These are phyloP conservation scores for Scheffersomyces titani DNA, from an alignment of 1,139 yeast genomes.

Conservation along the genomic window DNA sequence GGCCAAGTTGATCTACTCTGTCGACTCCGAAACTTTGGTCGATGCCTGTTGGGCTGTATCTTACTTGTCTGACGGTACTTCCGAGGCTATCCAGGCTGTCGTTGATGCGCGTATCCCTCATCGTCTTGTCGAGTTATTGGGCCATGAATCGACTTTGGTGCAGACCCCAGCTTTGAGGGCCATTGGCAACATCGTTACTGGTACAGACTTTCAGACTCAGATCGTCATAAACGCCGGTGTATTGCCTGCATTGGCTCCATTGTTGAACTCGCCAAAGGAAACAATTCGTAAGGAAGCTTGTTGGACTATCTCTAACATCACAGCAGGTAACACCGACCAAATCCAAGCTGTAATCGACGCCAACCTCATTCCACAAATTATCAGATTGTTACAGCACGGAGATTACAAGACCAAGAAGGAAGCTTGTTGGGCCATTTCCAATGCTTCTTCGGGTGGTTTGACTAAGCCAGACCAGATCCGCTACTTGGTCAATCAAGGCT, in stretches of 20 bases:
- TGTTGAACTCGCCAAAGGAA: slow-evolving; percentile 84
- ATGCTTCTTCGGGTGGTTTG: slow-evolving; percentile 95
- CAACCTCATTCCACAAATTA: slow-evolving; percentile 89
- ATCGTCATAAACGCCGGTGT: slow-evolving; percentile 93
- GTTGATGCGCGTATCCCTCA: slow-evolving; percentile 95
- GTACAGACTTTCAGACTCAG: slow-evolving; percentile 94
- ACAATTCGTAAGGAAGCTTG: slow-evolving; percentile 96
- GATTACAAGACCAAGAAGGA: slow-evolving; percentile 97
- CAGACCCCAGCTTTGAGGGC: slow-evolving; percentile 98
- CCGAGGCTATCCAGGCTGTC: slow-evolving; percentile 94
- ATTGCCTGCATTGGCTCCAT: slow-evolving; percentile 77
- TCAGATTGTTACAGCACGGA: slow-evolving; percentile 76
- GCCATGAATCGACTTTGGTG: slow-evolving; percentile 80
- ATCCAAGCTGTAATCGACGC: slow-evolving; percentile 96
- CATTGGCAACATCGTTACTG: slow-evolving; percentile 96
- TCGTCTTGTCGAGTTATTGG: slow-evolving; percentile 85
- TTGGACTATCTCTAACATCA: slow-evolving; percentile 97
- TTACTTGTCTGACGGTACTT: slow-evolving; percentile 88
- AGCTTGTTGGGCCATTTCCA: slow-evolving; percentile 99
- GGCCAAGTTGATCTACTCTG: slow-evolving; percentile 85
- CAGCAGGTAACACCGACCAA: slow-evolving; percentile 95
- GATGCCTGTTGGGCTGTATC: slow-evolving; percentile 99
- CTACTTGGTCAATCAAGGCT: slow-evolving; percentile 90
- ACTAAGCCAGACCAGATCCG: slow-evolving; percentile 91
- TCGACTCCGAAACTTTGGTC: slow-evolving; percentile 89